Conservation (phyloP, 495 filamentous ascomycete genomes). For the Annulohypoxylon moriforme region DNA sequence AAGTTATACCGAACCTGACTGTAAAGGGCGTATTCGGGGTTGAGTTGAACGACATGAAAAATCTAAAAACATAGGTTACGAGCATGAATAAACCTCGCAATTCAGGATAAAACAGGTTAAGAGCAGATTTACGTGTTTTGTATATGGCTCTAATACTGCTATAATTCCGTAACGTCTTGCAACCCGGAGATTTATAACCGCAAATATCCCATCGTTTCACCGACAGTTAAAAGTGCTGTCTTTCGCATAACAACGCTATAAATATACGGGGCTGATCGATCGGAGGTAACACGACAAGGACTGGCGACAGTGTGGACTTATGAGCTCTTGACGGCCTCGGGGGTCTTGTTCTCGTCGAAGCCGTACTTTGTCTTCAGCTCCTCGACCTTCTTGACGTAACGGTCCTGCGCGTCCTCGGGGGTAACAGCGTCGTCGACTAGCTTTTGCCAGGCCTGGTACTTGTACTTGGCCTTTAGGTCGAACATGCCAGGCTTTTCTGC, state of each 20-base stretch:
- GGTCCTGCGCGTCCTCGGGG: slow-evolving; percentile 72
- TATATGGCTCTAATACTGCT: slow-evolving; percentile 27
- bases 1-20: slow-evolving; percentile 72
- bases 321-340: slow-evolving; percentile 62
- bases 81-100: not conserved
- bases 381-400: slow-evolving; percentile 79
- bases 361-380: slow-evolving; percentile 74
- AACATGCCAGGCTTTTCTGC: slow-evolving; percentile 61
- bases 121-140: slow-evolving; percentile 12
- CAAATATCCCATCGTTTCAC: slow-evolving; percentile 4
- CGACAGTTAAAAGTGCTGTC: slow-evolving; percentile 3
- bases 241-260: slow-evolving; percentile 22
- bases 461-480: slow-evolving; percentile 76
- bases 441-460: slow-evolving; percentile 79
- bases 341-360: slow-evolving; percentile 65
- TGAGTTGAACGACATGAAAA: too few species aligned
- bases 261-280: slow-evolving; percentile 11
- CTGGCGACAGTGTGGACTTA: not conserved
- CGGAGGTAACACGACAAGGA: not conserved
- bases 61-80: not conserved
- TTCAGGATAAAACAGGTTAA: not conserved
- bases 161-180: not conserved
- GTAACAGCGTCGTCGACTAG: slow-evolving; percentile 67
- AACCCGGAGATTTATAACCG: slow-evolving; percentile 7
- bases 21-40: slow-evolving; percentile 64